A percentile compares a stretch with the other conserved stretches of the same genome.
phyloP scores from a whole-genome alignment of 2,329 filamentous ascomycete species.

The Claviceps capensis region DNA sequence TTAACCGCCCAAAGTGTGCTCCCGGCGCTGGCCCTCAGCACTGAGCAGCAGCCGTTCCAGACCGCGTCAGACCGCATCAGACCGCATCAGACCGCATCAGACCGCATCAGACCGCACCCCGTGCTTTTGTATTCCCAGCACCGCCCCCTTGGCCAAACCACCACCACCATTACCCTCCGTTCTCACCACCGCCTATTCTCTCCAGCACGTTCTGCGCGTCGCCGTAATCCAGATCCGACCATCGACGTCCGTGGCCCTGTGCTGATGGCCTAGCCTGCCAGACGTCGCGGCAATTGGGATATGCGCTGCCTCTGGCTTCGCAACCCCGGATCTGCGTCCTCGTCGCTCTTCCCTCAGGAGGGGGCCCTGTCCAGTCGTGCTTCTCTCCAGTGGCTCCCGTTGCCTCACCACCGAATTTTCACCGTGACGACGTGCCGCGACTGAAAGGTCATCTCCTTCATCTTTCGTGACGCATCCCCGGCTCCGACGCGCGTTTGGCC shows the following conservation, averaged over 20 bases:
- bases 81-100: too few species aligned
- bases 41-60: too few species aligned
- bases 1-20: too few species aligned
- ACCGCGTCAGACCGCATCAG: too few species aligned
- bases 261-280: slow-evolving; percentile 23
- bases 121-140: too few species aligned
- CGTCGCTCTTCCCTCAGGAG: slow-evolving; percentile 3
- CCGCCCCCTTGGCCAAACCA: neutral
- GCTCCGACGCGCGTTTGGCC: neutral
- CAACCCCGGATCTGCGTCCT: slow-evolving; percentile 15
- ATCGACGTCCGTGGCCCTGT: slow-evolving; percentile 11
- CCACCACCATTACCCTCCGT: neutral
- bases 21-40: too few species aligned
- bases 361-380: neutral
- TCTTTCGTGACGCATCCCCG: neutral
- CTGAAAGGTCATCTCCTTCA: neutral
- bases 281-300: slow-evolving; percentile 25
- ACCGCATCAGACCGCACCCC: too few species aligned
- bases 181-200: neutral
- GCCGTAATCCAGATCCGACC: slow-evolving; percentile 7
- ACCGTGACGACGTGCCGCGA: neutral
- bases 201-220: neutral
- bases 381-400: neutral
- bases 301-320: slow-evolving; percentile 23
- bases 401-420: neutral